Conservation (phyloP, 371 early-diverging fungal genomes). For the Mucor irregularis region DNA sequence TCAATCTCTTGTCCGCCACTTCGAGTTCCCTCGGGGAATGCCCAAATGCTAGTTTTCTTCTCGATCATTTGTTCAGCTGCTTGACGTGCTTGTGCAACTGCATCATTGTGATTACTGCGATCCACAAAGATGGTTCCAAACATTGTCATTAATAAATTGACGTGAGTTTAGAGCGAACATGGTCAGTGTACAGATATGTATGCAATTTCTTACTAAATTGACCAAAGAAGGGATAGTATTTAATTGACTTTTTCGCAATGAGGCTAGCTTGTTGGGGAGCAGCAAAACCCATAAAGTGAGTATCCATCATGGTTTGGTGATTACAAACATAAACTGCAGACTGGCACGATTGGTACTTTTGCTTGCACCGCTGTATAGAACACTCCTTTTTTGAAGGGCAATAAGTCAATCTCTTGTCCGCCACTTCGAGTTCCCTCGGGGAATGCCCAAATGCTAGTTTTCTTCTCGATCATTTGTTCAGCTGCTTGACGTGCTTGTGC, state of each 20-base stretch:
- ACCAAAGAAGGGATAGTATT: constrained; percentile 84
- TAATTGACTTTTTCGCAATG: constrained; percentile 79
- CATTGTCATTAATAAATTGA: constrained; percentile 77
- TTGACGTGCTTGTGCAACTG: constrained; percentile 75
- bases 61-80: constrained; percentile 77
- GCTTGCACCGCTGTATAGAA: constrained; percentile 92
- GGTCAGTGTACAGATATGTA: no score
- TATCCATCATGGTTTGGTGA: constrained; percentile 87
- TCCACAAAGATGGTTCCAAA: constrained; percentile 86
- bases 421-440: constrained; percentile 94
- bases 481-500: constrained; percentile 81
- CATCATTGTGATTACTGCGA: constrained; percentile 78
- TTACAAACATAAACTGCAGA: constrained; percentile 75
- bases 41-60: constrained; percentile 78
- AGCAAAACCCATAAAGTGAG: constrained; percentile 69
- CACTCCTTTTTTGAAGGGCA: constrained; percentile 94
- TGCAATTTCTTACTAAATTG: constrained; percentile 71
- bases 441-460: constrained; percentile 84
- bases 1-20: constrained; percentile 63
- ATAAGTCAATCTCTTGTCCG: constrained; percentile 61
- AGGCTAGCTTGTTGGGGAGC: constrained; percentile 74
- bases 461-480: constrained; percentile 68
- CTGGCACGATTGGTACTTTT: constrained; percentile 85
- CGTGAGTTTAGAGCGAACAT: background rate
- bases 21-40: constrained; percentile 96